phyloP scores from a whole-genome alignment of 2,329 filamentous ascomycete genomes.

The Ascochyta fabae region DNA sequence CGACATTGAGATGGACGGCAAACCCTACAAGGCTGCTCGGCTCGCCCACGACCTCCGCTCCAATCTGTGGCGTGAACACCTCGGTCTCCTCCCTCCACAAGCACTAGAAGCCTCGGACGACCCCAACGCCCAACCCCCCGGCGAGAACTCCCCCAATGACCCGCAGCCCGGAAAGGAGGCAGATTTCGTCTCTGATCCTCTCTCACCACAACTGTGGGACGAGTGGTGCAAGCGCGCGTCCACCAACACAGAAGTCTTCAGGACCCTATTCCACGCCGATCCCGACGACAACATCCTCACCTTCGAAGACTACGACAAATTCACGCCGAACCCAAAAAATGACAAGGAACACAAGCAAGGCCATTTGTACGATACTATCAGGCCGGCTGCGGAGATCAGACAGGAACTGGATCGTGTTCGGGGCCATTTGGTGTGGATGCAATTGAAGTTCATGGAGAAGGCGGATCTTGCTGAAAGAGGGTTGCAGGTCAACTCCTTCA shows the following conservation, averaged over 20 bases:
- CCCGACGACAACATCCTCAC: slow-evolving; percentile 89
- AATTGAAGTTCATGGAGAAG: slow-evolving; percentile 83
- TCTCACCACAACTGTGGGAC: slow-evolving; percentile 64
- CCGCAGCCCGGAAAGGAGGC: slow-evolving; percentile 73
- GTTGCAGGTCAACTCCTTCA: slow-evolving; percentile 82
- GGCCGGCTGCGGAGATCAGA: slow-evolving; percentile 69
- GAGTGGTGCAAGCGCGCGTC: slow-evolving; percentile 74
- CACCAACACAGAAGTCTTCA: slow-evolving; percentile 75
- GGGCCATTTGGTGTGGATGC: slow-evolving; percentile 95
- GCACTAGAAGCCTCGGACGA: slow-evolving; percentile 68
- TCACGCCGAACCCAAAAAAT: slow-evolving; percentile 61
- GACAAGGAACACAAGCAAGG: slow-evolving; percentile 73
- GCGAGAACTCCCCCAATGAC: slow-evolving; percentile 69
- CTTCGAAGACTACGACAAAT: slow-evolving; percentile 88
- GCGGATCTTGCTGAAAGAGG: slow-evolving; percentile 90
- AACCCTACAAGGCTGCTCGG: slow-evolving; percentile 77
- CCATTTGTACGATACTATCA: slow-evolving; percentile 82
- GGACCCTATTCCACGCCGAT: slow-evolving; percentile 85
- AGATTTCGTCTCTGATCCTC: slow-evolving; percentile 67
- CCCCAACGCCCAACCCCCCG: slow-evolving; percentile 78
- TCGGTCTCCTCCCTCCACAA: slow-evolving; percentile 81
- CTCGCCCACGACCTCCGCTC: slow-evolving; percentile 82
- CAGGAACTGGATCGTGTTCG: slow-evolving; percentile 78
- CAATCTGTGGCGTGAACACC: slow-evolving; percentile 88
- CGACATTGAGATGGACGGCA: slow-evolving; percentile 77